Evolutionary conservation across 345 rosid species (phyloP), one percentile per base, ranked within the genome.

Genomic region (Ceriops decandra): DNA sequence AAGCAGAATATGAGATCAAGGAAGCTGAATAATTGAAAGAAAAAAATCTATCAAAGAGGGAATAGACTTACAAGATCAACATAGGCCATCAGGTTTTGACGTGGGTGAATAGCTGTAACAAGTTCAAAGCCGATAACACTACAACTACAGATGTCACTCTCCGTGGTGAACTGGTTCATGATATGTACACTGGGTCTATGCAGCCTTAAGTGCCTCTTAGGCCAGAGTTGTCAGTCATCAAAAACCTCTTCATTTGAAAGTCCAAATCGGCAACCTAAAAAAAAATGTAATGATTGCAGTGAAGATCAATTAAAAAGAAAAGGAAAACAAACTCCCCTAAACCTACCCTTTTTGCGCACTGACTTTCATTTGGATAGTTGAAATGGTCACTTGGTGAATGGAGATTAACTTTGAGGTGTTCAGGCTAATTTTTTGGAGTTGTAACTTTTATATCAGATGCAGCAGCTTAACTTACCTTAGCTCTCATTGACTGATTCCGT

Each of bases 171-270:
- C 79, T 86, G 84, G 84, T 84, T 88, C 20, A 95, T 87, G 4
- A 86, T 60, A 95, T 81, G 78, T 95, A 95, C 3, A 72, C 82
- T 2, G 97, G 97, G 72, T 91, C 99, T 62, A 95, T 86, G 82
- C 90, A 95, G 59, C 97, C 97, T 47, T 91, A 89, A 58, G 97
- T 95, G 28, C 96, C 99, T 82, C 89, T 91, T 72, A 95, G 77
- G 65, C 99, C 86, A 0, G 97, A 95, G 63, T 75, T 87, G 60
- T 82, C 81, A 22, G 64, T 90, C 90, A 53, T 95, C 91, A 20
- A 83, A 87, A 32, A 75, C 86, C 80, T 87, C 95, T 83, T 91
- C 97, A 74, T 86, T 95, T 6, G 99, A 95, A 63, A 95, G 82
- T 67, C 99, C 28, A 95, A 95, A 82, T 95, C 99, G 21, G 99